A percentile compares a stretch with the other conserved stretches of the same genome.
These are phyloP conservation scores for Paraphaeosphaeria sporulosa DNA, from an alignment of 2,329 filamentous ascomycete species.

Conservation along the genomic window DNA sequence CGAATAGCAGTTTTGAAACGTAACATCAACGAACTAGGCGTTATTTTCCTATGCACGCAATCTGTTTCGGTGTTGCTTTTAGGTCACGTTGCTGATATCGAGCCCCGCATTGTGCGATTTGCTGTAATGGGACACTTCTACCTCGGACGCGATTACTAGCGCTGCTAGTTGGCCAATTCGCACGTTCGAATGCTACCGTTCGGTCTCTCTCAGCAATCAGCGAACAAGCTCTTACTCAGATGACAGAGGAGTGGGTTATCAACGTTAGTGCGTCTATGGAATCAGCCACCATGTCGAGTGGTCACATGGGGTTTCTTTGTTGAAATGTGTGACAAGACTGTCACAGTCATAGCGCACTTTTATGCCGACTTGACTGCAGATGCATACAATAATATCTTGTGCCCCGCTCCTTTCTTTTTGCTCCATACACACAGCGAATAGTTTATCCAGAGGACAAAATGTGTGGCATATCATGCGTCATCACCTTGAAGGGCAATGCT, in stretches of 20 bases:
- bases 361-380: not conserved
- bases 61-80: not conserved
- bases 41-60: not conserved
- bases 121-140: not conserved
- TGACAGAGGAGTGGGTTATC: not conserved
- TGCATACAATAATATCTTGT: too few species aligned
- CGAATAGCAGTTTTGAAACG: not conserved
- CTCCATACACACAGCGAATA: not conserved
- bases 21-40: not conserved
- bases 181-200: not conserved
- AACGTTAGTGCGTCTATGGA: too few species aligned
- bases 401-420: not conserved
- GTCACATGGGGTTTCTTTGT: too few species aligned
- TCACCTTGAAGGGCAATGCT: constrained; percentile 3
- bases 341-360: not conserved
- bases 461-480: constrained; percentile 8
- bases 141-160: not conserved
- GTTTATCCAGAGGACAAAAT: not conserved
- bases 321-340: too few species aligned
- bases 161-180: not conserved
- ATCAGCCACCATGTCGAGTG: too few species aligned
- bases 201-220: not conserved
- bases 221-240: constrained; percentile 2
- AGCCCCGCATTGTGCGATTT: not conserved
- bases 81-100: not conserved